Conservation (phyloP, 495 filamentous ascomycete genomes). For the Trichocladium uniseriatum region DNA sequence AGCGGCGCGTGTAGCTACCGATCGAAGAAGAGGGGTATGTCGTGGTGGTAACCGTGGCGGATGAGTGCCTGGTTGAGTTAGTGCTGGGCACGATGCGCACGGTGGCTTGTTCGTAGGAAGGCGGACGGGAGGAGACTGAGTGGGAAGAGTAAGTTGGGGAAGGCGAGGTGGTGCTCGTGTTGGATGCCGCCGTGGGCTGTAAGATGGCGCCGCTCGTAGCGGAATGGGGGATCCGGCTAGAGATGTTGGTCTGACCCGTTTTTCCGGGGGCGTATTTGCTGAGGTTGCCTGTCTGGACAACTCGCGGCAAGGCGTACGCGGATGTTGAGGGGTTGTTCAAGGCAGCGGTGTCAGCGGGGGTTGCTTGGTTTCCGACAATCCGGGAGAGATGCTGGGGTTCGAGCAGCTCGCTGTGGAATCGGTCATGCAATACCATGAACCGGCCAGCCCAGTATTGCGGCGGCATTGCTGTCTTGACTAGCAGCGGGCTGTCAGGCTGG, state of each 20-base stretch:
- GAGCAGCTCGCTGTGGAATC: constrained; percentile 40
- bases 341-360: constrained; percentile 8
- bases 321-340: constrained; percentile 19
- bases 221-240: constrained; percentile 16
- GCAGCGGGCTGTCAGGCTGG: constrained; percentile 8
- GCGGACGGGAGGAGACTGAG: not conserved
- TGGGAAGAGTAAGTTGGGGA: not conserved
- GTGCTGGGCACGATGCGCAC: not conserved
- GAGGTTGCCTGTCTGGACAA: not conserved
- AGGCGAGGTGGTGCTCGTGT: not conserved
- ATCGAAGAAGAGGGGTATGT: not conserved
- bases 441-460: constrained; percentile 48
- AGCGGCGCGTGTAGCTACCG: constrained; percentile 8
- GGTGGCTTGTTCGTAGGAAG: not conserved
- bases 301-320: constrained; percentile 9
- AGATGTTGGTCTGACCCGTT: not conserved
- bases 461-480: constrained; percentile 24
- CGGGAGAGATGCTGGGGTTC: constrained; percentile 17
- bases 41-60: not conserved
- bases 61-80: not conserved
- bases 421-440: constrained; percentile 45
- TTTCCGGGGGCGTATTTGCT: not conserved
- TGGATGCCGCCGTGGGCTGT: constrained; percentile 7
- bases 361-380: constrained; percentile 14
- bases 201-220: constrained; percentile 23